phyloP scores from a whole-genome alignment of 371 early-diverging fungal species.

The Mortierella sp. region DNA sequence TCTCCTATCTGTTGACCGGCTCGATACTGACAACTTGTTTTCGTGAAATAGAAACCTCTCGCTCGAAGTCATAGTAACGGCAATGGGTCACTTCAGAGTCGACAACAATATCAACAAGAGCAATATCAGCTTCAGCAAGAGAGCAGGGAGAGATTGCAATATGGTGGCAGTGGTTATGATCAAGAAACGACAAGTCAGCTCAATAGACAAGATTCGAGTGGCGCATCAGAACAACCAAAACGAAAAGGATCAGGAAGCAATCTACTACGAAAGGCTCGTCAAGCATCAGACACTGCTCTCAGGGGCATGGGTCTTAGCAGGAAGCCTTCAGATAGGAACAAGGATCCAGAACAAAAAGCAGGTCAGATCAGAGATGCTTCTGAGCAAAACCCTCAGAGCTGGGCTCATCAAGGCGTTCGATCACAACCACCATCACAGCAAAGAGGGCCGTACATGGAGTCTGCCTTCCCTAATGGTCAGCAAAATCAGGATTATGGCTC shows the following conservation, averaged over 20 bases:
- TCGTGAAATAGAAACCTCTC: constrained; percentile 5
- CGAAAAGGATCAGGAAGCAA: constrained; percentile 40
- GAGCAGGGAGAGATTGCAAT: neutral
- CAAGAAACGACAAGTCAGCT: too few species aligned
- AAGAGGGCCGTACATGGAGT: constrained; percentile 4
- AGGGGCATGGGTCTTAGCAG: constrained; percentile 36
- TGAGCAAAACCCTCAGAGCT: constrained; percentile 21
- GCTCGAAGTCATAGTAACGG: constrained; percentile 18
- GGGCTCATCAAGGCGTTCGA: constrained; percentile 12
- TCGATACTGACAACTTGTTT: too few species aligned
- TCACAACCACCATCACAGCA: constrained; percentile 6
- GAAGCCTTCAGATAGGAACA: constrained; percentile 32
- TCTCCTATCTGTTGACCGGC: too few species aligned
- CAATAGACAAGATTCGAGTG: too few species aligned
- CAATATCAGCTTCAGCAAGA: constrained; percentile 10
- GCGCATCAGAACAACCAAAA: neutral
- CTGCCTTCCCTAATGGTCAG: neutral
- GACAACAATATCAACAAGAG: constrained; percentile 20
- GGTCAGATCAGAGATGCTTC: neutral
- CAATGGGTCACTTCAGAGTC: constrained; percentile 6
- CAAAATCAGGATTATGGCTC: neutral
- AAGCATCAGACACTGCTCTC: constrained; percentile 43
- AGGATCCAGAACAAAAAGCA: constrained; percentile 10
- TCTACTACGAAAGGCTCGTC: constrained; percentile 35
- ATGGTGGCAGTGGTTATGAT: neutral